Evolutionary conservation across 208 protist species (phyloP).

Genomic region (Leishmania mexicana): DNA sequence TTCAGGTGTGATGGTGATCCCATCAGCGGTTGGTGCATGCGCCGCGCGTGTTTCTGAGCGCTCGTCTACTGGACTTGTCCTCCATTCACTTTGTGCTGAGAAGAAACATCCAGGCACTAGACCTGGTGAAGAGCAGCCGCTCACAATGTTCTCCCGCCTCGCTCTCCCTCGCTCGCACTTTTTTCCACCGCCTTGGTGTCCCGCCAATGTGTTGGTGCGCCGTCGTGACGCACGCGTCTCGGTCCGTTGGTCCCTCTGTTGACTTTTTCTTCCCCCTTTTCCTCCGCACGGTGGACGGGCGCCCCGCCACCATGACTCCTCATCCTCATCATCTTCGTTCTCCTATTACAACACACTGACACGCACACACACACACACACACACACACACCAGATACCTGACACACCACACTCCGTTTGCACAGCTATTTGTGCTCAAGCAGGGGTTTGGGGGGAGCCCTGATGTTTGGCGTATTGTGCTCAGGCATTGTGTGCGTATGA

Average conservation of each 20-base stretch:
- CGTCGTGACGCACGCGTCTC: not conserved
- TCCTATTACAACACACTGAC: not conserved
- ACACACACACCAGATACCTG: not conserved
- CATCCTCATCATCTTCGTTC: not conserved
- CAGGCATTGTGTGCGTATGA: not conserved
- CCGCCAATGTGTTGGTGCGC: not conserved
- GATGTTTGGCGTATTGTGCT: not conserved
- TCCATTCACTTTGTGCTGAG: not conserved
- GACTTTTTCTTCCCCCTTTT: not conserved
- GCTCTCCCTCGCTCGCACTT: not conserved
- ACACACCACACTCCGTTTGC: not conserved
- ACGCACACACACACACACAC: not conserved
- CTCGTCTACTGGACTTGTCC: not conserved
- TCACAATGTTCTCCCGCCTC: not conserved
- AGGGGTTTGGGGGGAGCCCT: not conserved
- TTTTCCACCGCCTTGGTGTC: not conserved
- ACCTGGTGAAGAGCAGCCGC: not conserved
- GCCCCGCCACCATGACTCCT: not conserved
- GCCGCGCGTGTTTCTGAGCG: not conserved
- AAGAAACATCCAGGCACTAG: not conserved
- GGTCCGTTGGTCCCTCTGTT: not conserved
- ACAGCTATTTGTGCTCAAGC: not conserved
- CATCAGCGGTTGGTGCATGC: not conserved
- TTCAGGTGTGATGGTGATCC: not conserved
- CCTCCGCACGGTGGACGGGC: not conserved